These are phyloP conservation scores for Xylogone sp. DNA, from an alignment of 2,329 filamentous ascomycete species.

Conservation along the genomic window DNA sequence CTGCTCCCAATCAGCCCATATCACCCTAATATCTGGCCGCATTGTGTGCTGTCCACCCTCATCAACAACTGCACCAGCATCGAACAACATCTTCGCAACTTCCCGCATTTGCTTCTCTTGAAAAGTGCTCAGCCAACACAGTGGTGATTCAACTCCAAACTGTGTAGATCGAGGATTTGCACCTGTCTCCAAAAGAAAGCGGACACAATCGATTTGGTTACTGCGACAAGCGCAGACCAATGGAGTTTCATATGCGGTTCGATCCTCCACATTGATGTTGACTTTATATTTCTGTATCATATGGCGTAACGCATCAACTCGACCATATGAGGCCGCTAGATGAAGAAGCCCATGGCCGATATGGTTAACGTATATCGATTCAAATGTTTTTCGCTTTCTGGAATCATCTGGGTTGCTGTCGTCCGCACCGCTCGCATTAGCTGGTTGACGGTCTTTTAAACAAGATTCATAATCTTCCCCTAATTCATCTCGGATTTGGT, in stretches of 20 bases:
- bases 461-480: too few species aligned
- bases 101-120: neutral
- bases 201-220: neutral
- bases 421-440: too few species aligned
- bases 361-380: slow-evolving; percentile 3
- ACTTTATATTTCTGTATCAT: slow-evolving; percentile 1
- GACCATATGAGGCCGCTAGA: slow-evolving; percentile 1
- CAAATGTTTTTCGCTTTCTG: neutral
- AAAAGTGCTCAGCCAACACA: neutral
- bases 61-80: neutral
- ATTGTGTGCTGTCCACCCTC: neutral
- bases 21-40: neutral
- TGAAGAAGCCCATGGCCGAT: slow-evolving; percentile 6
- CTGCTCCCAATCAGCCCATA: slow-evolving; percentile 1
- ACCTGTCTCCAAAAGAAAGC: neutral
- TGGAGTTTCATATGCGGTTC: neutral
- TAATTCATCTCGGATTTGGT: neutral
- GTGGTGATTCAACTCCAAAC: neutral
- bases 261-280: neutral
- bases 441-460: too few species aligned
- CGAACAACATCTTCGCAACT: neutral
- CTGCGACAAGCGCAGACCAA: neutral
- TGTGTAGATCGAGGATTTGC: neutral
- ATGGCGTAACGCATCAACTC: slow-evolving; percentile 1
- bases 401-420: neutral